Conservation (phyloP, 768 basidiomycete genomes). For the Termitomyces sp. region DNA sequence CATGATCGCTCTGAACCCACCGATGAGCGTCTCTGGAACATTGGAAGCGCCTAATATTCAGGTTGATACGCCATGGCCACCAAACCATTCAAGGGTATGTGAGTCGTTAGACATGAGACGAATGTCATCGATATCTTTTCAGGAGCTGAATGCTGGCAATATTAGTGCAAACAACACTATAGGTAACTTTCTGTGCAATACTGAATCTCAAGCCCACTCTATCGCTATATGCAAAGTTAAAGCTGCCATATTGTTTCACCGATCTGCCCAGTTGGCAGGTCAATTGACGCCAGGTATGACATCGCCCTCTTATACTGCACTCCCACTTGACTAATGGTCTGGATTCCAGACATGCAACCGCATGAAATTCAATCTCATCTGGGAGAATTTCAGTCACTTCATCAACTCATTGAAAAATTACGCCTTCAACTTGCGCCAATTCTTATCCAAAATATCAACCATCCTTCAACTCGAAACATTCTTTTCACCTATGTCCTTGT, state of each 20-base stretch:
- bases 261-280: conserved; percentile 48
- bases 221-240: conserved; percentile 43
- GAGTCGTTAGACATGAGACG: conserved; percentile 3
- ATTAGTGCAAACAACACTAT: conserved; percentile 44
- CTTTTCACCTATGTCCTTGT: conserved; percentile 44
- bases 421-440: conserved; percentile 29
- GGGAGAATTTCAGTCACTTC: conserved; percentile 39
- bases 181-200: conserved; percentile 38
- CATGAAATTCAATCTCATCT: conserved; percentile 38
- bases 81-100: conserved; percentile 33
- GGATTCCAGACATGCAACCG: conserved; percentile 31
- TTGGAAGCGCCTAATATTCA: conserved; percentile 46
- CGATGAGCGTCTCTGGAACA: conserved; percentile 48
- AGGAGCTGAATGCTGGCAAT: conserved; percentile 43
- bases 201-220: conserved; percentile 28
- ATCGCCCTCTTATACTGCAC: background rate
- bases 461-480: conserved; percentile 31
- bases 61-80: conserved; percentile 52
- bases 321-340: background rate
- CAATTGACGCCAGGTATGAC: conserved; percentile 39
- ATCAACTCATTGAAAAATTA: conserved; percentile 39
- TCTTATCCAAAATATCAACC: conserved; percentile 24
- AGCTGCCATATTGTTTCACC: conserved; percentile 54
- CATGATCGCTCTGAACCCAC: conserved; percentile 46
- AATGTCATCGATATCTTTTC: conserved; percentile 11